Evolutionary conservation across 371 early-diverging fungal genomes (phyloP).

Genomic region (Mortierella sp.): DNA sequence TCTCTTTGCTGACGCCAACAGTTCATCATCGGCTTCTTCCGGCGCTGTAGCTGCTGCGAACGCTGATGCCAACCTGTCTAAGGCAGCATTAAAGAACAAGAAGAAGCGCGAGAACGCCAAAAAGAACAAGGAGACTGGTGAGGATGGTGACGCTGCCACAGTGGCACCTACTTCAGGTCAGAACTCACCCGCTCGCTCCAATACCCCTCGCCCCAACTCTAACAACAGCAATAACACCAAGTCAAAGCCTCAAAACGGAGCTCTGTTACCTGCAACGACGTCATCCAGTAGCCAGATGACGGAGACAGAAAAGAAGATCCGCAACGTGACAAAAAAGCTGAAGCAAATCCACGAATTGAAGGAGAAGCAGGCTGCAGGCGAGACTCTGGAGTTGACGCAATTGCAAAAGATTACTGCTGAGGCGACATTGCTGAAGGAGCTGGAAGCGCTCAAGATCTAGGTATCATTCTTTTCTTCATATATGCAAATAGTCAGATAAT

Average conservation of each 20-base stretch:
- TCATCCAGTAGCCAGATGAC: conserved; percentile 41
- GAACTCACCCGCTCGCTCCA: conserved; percentile 40
- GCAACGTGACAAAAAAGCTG: conserved; percentile 89
- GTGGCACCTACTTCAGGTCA: conserved; percentile 36
- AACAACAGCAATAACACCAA: conserved; percentile 16
- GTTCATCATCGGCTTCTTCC: conserved; percentile 8
- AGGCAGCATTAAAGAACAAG: conserved; percentile 67
- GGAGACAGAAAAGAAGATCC: conserved; percentile 86
- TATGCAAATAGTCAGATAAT: background rate
- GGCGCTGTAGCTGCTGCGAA: conserved; percentile 11
- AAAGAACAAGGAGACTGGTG: conserved; percentile 52
- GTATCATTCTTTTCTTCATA: background rate
- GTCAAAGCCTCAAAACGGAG: conserved; percentile 29
- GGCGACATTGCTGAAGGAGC: conserved; percentile 53
- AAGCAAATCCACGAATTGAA: conserved; percentile 89
- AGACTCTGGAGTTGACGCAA: conserved; percentile 86
- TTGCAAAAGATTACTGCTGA: conserved; percentile 58
- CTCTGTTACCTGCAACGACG: conserved; percentile 45
- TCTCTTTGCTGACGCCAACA: conserved; percentile 53
- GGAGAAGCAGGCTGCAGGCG: conserved; percentile 81
- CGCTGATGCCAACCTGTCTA: conserved; percentile 50
- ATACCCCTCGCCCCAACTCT: conserved; percentile 38
- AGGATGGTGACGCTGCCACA: conserved; percentile 36
- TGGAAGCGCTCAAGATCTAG: conserved; percentile 49
- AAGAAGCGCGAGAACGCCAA: conserved; percentile 66